A percentile compares a stretch with the other conserved stretches of the same genome.
Conservation (phyloP, 2,329 filamentous ascomycete species). For the Reticulascus tulasneorum region DNA sequence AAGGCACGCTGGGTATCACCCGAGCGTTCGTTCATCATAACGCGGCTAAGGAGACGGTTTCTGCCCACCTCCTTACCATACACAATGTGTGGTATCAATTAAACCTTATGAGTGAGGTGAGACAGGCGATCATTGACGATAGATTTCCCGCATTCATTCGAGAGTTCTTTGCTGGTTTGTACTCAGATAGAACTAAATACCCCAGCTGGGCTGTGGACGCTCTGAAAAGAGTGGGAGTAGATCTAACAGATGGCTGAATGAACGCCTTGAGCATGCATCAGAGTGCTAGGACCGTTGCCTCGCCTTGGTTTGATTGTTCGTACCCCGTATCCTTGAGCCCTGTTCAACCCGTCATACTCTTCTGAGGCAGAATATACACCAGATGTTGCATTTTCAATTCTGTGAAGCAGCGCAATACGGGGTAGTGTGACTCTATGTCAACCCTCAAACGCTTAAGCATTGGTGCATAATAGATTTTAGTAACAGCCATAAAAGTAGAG, state of each 20-base stretch:
- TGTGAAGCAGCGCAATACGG: too few relatives aligned
- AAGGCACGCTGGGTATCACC: slow-evolving; percentile 76
- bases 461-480: too few relatives aligned
- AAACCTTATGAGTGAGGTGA: slow-evolving; percentile 70
- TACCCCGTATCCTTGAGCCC: too few relatives aligned
- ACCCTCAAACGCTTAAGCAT: too few relatives aligned
- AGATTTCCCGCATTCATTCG: slow-evolving; percentile 73
- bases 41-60: slow-evolving; percentile 89
- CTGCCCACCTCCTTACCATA: slow-evolving; percentile 79
- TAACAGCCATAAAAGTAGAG: too few relatives aligned
- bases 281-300: too few relatives aligned
- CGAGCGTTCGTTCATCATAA: slow-evolving; percentile 89
- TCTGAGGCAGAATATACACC: too few relatives aligned
- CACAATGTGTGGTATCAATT: slow-evolving; percentile 96
- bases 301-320: too few relatives aligned
- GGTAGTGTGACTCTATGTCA: too few relatives aligned
- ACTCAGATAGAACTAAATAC: slow-evolving; percentile 59
- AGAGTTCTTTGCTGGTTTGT: slow-evolving; percentile 72
- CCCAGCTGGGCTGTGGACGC: slow-evolving; percentile 84
- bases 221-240: slow-evolving; percentile 72
- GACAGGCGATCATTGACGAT: slow-evolving; percentile 78
- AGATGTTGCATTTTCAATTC: too few relatives aligned
- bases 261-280: too few relatives aligned
- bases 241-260: slow-evolving; percentile 48
- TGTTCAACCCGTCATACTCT: too few relatives aligned